Base-by-base conservation (phyloP, 257 asterid genomes). In the Echites panduratus region DNA sequence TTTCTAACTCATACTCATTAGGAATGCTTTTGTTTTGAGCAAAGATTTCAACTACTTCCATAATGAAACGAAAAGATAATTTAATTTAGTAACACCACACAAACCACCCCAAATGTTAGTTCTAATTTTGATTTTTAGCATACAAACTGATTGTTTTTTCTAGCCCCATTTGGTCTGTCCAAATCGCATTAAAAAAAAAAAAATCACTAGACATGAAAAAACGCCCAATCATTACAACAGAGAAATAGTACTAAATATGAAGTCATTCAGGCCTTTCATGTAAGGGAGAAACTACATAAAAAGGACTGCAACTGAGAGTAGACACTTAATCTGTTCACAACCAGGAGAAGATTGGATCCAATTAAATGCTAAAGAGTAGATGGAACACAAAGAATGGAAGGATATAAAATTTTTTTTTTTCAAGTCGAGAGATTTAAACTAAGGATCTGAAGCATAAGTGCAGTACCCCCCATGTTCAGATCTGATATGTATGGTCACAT, bases 271-370 rank as follows among this genome's bases (percentile, higher is more conserved):
- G 40, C 50, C 27, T 49, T 61, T 4, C 45, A 27, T 63, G 13
- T 24, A 14, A 22, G 13, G 19, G 22, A 26, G 49, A 53, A 43
- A 20, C 64, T 20, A 66, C 47, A 1, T 29, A 35, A 50, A 14
- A 62, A 26, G 17, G 7, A 41, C 59, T 56, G 62, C 66, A 52
- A 19, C 35, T 32, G 14, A 29, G 14, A 50, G 9, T 45, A 35
- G 69, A 79, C 50, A 54, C 54, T 58, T 29, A 79, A 45, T 56
- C 71, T 66, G 71, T 62, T 68, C 45, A 66, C 9, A 71, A 29
- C 56, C 68, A 19, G 65, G 4, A 29, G 65, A 59, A 53, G 72
- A 29, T 70, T 69, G 56, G 52, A 52, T 71, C 65, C 63, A 61
- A 50, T 76, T 47, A 45, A 70, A 43, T 53, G 61, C 57, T 32